Base-by-base conservation (phyloP, 1,284 basidiomycete species). In the Marasmius sp. region DNA sequence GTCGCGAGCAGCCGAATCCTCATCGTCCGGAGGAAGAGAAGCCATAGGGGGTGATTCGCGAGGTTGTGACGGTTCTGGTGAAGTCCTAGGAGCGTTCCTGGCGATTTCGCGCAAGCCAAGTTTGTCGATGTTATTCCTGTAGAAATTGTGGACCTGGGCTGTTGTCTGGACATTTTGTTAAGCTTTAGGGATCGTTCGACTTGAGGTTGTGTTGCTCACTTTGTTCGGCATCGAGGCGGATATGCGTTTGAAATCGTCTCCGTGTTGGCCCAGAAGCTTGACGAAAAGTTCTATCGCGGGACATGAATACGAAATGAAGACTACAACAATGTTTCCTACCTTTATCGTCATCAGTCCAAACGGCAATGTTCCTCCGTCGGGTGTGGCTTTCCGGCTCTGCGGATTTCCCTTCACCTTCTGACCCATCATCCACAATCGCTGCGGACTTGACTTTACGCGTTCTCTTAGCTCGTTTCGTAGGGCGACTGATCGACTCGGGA, bases 211-310 rank as follows among this genome's bases (percentile, higher is more conserved):
- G 41, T 43, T 39, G 37, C n/a, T 59, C 63, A 85, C 85, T 80
- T 95, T 95, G 70, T 86, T 88, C 8, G 86, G 85, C 77, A 95
- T 83, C 7, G 84, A 83, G 4, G 87, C 82, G 1, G 93, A 86
- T 53, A 95, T 91, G 16, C 85, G 81, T 65, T 88, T 85, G 74
- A 91, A 92, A 69, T 94, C 85, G 66, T 87, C 85, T 45, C 92
- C 92, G 71, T 93, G 82, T 64, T 87, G 79, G 14, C 79, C 77
- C 14, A 94, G 79, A 37, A 93, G 80, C 38, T 82, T 76, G 59
- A 90, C 71, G 72, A 95, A 92, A 37, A 81, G 69, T 49, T 72
- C 86, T 88, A 27, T 57, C 18, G 36, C 67, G 60, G 57, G 65
- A 70, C 63, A 55, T 60, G 39, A 55, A 69, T 52, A 60, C 61